Evolutionary conservation across 2,329 filamentous ascomycete genomes (phyloP).

Genomic region (Xylariomycetidae sp.): DNA sequence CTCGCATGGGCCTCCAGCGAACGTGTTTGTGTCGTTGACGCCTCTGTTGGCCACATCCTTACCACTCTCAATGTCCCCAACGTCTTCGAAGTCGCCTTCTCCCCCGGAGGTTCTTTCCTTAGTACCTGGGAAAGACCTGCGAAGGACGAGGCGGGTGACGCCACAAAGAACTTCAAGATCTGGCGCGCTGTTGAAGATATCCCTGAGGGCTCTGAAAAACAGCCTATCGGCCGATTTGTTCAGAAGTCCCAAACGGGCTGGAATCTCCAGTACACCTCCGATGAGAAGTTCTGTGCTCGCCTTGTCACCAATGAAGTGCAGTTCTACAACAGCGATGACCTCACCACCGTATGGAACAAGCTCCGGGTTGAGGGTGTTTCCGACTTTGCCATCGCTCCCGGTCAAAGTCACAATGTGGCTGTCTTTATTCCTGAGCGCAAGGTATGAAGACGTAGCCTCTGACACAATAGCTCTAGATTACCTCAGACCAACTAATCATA

Average conservation of each 20-base stretch:
- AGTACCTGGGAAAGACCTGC: constrained; percentile 94
- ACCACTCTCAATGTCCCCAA: constrained; percentile 73
- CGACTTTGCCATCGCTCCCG: constrained; percentile 86
- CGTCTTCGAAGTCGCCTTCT: constrained; percentile 93
- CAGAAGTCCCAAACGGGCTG: constrained; percentile 94
- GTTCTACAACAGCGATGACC: constrained; percentile 85
- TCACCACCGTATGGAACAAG: constrained; percentile 91
- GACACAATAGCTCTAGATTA: too few relatives aligned
- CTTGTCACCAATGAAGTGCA: constrained; percentile 96
- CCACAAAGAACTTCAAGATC: constrained; percentile 93
- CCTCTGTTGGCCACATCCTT: constrained; percentile 69
- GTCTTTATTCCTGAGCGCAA: constrained; percentile 95
- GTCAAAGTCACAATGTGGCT: constrained; percentile 85
- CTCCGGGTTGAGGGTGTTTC: constrained; percentile 84
- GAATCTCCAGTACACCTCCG: constrained; percentile 94
- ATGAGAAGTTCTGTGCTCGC: constrained; percentile 90
- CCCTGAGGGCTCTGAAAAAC: constrained; percentile 58
- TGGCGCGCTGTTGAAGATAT: constrained; percentile 78
- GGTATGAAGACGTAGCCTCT: too few relatives aligned
- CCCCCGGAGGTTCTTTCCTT: constrained; percentile 83
- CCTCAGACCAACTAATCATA: too few relatives aligned
- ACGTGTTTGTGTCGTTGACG: constrained; percentile 79
- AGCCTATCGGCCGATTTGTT: constrained; percentile 82
- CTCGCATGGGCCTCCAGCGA: constrained; percentile 92
- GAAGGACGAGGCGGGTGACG: constrained; percentile 91